Base-by-base conservation (phyloP, 495 filamentous ascomycete species). In the Bacidia rubella region DNA sequence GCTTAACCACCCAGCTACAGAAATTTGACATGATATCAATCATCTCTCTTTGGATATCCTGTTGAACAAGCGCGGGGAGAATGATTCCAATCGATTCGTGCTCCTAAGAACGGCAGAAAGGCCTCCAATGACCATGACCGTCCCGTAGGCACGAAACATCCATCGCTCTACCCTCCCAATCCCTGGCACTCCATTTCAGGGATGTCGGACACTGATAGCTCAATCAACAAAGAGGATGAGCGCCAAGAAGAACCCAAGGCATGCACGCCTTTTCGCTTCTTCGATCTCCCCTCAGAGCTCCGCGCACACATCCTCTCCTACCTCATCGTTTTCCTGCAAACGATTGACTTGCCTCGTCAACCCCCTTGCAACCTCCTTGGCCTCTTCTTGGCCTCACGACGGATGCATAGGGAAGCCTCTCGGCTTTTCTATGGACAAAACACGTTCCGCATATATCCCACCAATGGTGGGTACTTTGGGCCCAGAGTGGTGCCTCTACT, bases 271-370 rank as follows among this genome's bases (percentile, higher is more conserved):
- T 93, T 93, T 60, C 78, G 71, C 24, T 88, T 93, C 66, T 76
- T 93, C 61, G 75, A 81, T 46, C 71, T 95, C 0, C 88, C 88
- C 0, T 74, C 78, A 10, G 88, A 95, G 61, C 70, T 95, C 26
- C 84, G 87, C 9, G 57, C 80, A 40, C 77, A 77, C 45, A 77
- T 95, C 38, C 88, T 89, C 62, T 71, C 69, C 48, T 67, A 77
- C 52, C 67, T 80, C 41, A 81, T 95, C 45, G 56, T 65, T 29
- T 55, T 52, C 24, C 62, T 60, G 21, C 65, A 66, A 47, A 78
- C 78, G 39, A 70, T 93, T 17, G 87, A 90, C 57, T 76, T 90
- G 3, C 82, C 87, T 25, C 76, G 80, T 12, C 62, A 66, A 11
- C 88, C 86, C 60, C 72, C 76, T 66, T 78, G 74, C 54, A 66